Evolutionary conservation across 805 yeast genomes (phyloP).

Genomic region (Candida sakaeoensis): DNA sequence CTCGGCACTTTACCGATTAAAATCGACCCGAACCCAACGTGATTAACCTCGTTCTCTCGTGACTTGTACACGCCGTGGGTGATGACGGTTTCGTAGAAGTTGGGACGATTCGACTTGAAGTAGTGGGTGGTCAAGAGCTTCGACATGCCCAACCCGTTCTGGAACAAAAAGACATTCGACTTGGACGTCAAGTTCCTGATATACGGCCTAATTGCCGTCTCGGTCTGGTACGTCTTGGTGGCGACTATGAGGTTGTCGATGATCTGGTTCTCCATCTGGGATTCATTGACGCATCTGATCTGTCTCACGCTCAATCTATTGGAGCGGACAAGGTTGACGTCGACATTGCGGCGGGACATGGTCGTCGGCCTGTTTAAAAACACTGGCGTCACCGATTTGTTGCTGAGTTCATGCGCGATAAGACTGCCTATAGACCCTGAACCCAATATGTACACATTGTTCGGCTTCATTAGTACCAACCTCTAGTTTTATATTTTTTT

Average conservation of each 20-base stretch:
- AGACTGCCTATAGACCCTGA: conserved; percentile 54
- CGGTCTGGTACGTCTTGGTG: conserved; percentile 77
- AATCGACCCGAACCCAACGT: conserved; percentile 71
- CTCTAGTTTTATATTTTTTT: too few species aligned
- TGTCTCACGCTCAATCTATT: too few species aligned
- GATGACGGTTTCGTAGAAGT: conserved; percentile 68
- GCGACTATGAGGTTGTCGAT: conserved; percentile 65
- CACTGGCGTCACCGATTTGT: conserved; percentile 34
- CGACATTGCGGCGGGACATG: too few species aligned
- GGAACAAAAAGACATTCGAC: conserved; percentile 66
- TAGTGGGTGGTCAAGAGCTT: conserved; percentile 46
- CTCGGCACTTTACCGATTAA: conserved; percentile 40
- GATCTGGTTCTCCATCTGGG: conserved; percentile 16
- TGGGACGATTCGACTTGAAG: conserved; percentile 61
- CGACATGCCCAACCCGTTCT: conserved; percentile 78
- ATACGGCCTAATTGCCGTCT: conserved; percentile 56
- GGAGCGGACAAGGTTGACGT: neutral
- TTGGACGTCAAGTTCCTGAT: conserved; percentile 42
- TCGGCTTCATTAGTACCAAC: neutral
- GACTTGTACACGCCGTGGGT: conserved; percentile 76
- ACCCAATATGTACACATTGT: conserved; percentile 41
- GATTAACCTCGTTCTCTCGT: conserved; percentile 36
- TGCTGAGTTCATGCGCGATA: conserved; percentile 45
- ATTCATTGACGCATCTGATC: conserved; percentile 11
- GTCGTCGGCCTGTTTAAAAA: conserved; percentile 29